Base-by-base conservation (phyloP, 2,329 filamentous ascomycete species). In the Colletotrichum endophyticum region DNA sequence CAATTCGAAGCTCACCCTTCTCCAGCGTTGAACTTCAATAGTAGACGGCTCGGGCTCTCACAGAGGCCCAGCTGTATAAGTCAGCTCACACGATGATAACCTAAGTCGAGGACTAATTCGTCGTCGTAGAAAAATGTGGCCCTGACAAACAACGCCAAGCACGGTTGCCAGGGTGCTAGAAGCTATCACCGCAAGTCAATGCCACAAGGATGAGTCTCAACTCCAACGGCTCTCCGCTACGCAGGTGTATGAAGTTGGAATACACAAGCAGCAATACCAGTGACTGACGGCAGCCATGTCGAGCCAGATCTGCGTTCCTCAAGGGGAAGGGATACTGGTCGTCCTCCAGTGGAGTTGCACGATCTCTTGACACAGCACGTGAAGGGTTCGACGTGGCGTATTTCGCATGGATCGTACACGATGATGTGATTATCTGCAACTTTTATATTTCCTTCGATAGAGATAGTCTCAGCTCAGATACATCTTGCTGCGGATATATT, bases 281-380 rank as follows among this genome's bases (percentile, higher is more conserved):
- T 22, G 44, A 53, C 44, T 4, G 1, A 22, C 44, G 11, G 44
- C n/a, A 22, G 44, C 44, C 2, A 0, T 49, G n/a, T 0, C n/a
- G 0, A 3, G 11, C 11, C 11, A 49, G 0, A 1, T 7, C 1
- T 1, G 11, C 44, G 1, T 4, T 0, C 0, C 6, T 49, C 4
- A 5, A 19, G 0, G 8, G 36, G 4, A 39, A 11, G 36, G 5
- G 16, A 19, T 19, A 8, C 16, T 19, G 36, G 16, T 36, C 34
- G 5, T 36, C 8, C 12, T 11, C 36, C 16, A 11, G 16, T 19
- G 16, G 36, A 19, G 16, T 44, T 16, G 1, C 39, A 44, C 39
- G 3, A 19, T 0, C 2, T 39, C 36, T 39, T 5, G 0, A 39
- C 16, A 44, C 36, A 44, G 16, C 16, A 0, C 36, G 36, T 19